Conservation (phyloP, 2,329 filamentous ascomycete genomes). For the Macroventuria anomochaeta region DNA sequence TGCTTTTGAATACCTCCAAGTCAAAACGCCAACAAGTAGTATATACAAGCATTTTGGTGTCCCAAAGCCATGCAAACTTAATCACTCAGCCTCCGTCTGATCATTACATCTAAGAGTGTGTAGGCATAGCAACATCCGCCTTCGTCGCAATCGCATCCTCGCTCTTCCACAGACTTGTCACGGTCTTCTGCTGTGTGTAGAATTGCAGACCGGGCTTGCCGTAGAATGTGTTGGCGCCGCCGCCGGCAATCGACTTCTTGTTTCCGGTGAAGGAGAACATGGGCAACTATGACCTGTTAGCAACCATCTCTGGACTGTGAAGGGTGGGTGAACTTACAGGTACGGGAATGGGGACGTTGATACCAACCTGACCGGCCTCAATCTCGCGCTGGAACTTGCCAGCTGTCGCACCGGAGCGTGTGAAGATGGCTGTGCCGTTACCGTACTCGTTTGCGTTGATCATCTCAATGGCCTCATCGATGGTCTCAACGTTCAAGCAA, state of each 20-base stretch:
- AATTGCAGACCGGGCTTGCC: constrained; percentile 91
- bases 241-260: constrained; percentile 89
- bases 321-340: constrained; percentile 40
- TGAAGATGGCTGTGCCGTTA: constrained; percentile 87
- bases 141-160: constrained; percentile 85
- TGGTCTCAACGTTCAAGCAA: constrained; percentile 77
- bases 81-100: background rate
- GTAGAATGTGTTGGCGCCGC: constrained; percentile 93
- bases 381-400: constrained; percentile 80
- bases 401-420: constrained; percentile 76
- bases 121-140: constrained; percentile 89
- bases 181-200: constrained; percentile 97
- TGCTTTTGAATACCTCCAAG: constrained; percentile 1
- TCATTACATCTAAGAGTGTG: constrained; percentile 51
- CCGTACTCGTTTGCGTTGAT: constrained; percentile 89
- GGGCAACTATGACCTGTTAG: constrained; percentile 51
- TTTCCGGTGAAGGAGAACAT: constrained; percentile 72
- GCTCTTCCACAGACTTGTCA: constrained; percentile 87
- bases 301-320: background rate
- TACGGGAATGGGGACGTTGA: constrained; percentile 81
- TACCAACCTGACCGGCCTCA: constrained; percentile 83
- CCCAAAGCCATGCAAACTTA: background rate
- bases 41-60: constrained; percentile 3
- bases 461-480: constrained; percentile 79
- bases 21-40: constrained; percentile 1